Percentiles rank a stretch among this genome's conserved stretches.
Conservation (phyloP, 306 rosid genomes). For the Nissolia schottii region DNA sequence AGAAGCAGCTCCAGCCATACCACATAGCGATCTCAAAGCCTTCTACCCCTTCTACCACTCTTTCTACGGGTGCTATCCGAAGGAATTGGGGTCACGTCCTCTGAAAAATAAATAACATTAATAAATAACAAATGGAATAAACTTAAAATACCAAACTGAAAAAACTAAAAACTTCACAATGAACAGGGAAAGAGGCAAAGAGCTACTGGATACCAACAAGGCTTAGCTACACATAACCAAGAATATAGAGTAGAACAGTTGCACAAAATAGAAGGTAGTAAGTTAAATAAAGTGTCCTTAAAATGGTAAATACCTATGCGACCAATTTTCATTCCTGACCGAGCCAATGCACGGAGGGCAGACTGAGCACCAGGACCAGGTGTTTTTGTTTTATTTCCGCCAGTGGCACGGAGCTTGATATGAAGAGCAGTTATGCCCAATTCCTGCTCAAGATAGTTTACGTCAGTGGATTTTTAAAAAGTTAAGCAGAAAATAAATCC, state of each 20-base stretch:
- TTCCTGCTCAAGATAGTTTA: slow-evolving; percentile 39
- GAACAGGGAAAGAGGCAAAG: neutral
- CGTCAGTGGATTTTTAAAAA: neutral
- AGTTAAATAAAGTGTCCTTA: neutral
- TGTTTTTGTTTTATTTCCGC: slow-evolving; percentile 80
- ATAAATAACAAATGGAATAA: neutral
- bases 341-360: slow-evolving; percentile 89
- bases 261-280: neutral
- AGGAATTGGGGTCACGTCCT: slow-evolving; percentile 86
- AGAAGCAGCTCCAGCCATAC: neutral
- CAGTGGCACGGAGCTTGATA: slow-evolving; percentile 78
- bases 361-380: slow-evolving; percentile 93
- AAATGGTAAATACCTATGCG: slow-evolving; percentile 54
- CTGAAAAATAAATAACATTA: slow-evolving; percentile 30
- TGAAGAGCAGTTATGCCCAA: slow-evolving; percentile 77
- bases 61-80: slow-evolving; percentile 80
- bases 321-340: slow-evolving; percentile 84
- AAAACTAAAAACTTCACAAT: neutral
- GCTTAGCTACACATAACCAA: neutral
- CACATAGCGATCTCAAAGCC: slow-evolving; percentile 45
- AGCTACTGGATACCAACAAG: neutral
- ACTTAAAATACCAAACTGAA: neutral
- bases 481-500: neutral
- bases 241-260: neutral
- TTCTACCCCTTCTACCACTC: slow-evolving; percentile 87